Evolutionary conservation across 2,329 filamentous ascomycete species (phyloP), one percentile per base, ranked within the genome.

Genomic region (Oidium heveae): DNA sequence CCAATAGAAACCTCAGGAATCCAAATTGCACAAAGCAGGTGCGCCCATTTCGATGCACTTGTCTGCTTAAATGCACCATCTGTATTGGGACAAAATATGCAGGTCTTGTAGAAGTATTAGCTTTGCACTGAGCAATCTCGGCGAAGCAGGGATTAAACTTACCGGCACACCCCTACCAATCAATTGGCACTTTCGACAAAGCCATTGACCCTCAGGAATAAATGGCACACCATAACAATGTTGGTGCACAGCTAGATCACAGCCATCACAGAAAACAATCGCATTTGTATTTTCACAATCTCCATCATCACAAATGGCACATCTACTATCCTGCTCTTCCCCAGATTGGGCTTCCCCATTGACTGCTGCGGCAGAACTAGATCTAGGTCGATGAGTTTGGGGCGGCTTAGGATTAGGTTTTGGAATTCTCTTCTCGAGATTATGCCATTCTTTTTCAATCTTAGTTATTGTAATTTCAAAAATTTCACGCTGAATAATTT

Each of bases 211-310:
- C 69, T 98, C 91, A 1, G 91, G 91, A 60, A 98, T 98, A 67
- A 95, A 98, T 0, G 91, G 91, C 50, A 98, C 91, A 55, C 91
- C 91, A 65, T 98, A 98, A 68, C 91, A 98, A 70, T 98, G 91
- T 67, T 98, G 91, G 67, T 98, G 91, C 10, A 98, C 91, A 3
- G 91, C 91, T 53, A 98, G 72, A 68, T 98, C 93, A 68, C 91
- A 98, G 2, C 91, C 91, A 65, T 98, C 91, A 66, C 91, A 98
- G 65, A 98, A 98, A 22, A 98, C 91, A 63, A 98, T 98, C 0
- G 91, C 91, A 64, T 98, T 98, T 22, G 91, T 93, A 67, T 98
- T 98, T 69, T 98, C 91, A 64, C 91, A 98, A 65, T 98, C 91
- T n/a, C 91, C 91, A 64, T 98, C 91, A 65, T 98, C 91, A 66